Base-by-base conservation (phyloP, 495 filamentous ascomycete species). In the Trichoderma erinaceum region DNA sequence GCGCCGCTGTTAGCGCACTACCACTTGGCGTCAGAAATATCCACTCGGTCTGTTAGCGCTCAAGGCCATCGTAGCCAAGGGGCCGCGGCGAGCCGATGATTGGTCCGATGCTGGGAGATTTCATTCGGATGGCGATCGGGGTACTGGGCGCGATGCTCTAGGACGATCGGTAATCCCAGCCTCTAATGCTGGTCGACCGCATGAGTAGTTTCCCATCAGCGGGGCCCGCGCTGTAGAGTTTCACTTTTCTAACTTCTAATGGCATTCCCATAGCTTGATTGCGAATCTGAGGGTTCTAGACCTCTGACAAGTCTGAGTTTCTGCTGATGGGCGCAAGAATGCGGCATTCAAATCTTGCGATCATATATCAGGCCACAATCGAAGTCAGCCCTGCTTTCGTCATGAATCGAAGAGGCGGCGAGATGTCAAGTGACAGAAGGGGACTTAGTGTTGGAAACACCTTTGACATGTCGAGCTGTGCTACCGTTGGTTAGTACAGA, bases 1-100 rank as follows among this genome's bases (percentile, higher is more conserved):
- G 18, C 12, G 43, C n/a, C 21, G 8, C 16, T 61, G 56, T 61
- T 61, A 61, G 56, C 56, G 23, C 56, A 61, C 56, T 61, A 61
- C n/a, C 56, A 32, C 16, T 6, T 13, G 56, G 15, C 15, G 23
- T n/a, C 10, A 16, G 8, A 32, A 15, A 29, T 25, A 29, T 8
- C 10, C 56, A 21, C 48, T 23, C 1, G 56, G n/a, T 61, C 56
- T 61, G 56, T 61, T 61, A 61, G 56, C 27, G 56, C 11, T 25
- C 11, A 32, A 61, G 8, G 2, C 48, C 43, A 46, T 16, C 48
- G n/a, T 18, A 3, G 7, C 16, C 18, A 52, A n/a, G 18, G 16
- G 18, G 8, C 18, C 4, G n/a, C 8, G 48, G 1, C 18, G 4
- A 52, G 18, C 48, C 18, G 56, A 5, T 61, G 56, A 61, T 61